Evolutionary conservation across 2,329 filamentous ascomycete genomes (phyloP).

Genomic region (Pseudogymnoascus sp.): DNA sequence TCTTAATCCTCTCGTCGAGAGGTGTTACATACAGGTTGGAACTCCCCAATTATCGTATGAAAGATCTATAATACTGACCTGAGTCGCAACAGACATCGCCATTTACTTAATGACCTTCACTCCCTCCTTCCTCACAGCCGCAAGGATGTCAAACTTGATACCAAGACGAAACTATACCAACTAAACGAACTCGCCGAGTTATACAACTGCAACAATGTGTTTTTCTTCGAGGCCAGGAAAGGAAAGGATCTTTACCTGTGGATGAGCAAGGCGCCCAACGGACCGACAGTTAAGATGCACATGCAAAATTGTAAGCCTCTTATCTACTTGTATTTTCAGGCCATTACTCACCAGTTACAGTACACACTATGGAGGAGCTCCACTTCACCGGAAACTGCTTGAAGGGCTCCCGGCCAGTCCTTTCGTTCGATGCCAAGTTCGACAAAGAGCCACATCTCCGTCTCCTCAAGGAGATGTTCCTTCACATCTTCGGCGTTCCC

Average conservation of each 20-base stretch:
- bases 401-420: constrained; percentile 82
- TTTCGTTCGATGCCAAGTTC: constrained; percentile 87
- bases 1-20: constrained; percentile 84
- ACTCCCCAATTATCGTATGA: neutral
- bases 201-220: constrained; percentile 88
- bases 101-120: constrained; percentile 83
- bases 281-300: constrained; percentile 58
- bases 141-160: constrained; percentile 95
- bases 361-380: constrained; percentile 95
- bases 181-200: constrained; percentile 68
- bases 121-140: constrained; percentile 83
- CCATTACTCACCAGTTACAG: constrained; percentile 35
- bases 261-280: constrained; percentile 76
- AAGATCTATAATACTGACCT: constrained; percentile 1
- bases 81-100: constrained; percentile 62
- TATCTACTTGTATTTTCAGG: neutral
- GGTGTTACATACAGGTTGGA: constrained; percentile 79
- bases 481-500: constrained; percentile 86
- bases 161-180: constrained; percentile 78
- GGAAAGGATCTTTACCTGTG: constrained; percentile 90
- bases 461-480: constrained; percentile 82
- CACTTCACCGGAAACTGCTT: constrained; percentile 96
- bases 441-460: constrained; percentile 71
- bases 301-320: constrained; percentile 59
- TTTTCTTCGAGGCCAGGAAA: constrained; percentile 94